These are phyloP conservation scores for Phytophthora hibernalis DNA, from an alignment of 352 stramenopile genomes.

Conservation along the genomic window DNA sequence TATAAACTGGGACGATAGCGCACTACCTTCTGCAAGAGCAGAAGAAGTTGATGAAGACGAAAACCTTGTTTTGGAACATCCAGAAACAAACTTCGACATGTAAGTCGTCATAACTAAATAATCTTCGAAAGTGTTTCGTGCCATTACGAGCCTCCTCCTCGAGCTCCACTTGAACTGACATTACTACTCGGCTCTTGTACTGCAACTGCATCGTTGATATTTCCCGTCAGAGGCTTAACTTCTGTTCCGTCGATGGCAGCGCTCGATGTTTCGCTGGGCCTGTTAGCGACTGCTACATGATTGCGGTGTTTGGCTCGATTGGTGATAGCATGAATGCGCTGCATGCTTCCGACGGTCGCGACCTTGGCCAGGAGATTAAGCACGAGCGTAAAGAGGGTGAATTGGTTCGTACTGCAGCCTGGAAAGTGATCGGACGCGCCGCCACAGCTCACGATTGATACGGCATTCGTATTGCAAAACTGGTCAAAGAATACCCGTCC, in stretches of 20 bases:
- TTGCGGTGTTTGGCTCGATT: conserved; percentile 28
- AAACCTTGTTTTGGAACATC: conserved; percentile 1
- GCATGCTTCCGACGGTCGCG: conserved; percentile 46
- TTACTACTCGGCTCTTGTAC: conserved; percentile 14
- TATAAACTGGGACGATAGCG: conserved; percentile 10
- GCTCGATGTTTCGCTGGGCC: conserved; percentile 11
- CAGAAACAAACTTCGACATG: neutral
- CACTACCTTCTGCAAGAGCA: conserved; percentile 38
- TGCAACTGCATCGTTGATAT: neutral
- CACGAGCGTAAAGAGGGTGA: conserved; percentile 67
- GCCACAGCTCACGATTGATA: conserved; percentile 75
- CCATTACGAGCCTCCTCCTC: conserved; percentile 2
- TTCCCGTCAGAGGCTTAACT: conserved; percentile 25
- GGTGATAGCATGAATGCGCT: conserved; percentile 50
- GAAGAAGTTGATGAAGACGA: conserved; percentile 61
- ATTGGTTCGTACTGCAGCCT: conserved; percentile 77
- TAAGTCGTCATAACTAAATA: neutral
- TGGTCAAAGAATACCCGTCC: conserved; percentile 80
- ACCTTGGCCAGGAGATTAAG: conserved; percentile 67
- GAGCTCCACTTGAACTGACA: conserved; percentile 1
- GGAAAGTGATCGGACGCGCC: conserved; percentile 66
- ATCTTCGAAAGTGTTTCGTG: neutral
- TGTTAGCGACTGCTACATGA: conserved; percentile 11
- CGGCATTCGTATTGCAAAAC: conserved; percentile 61
- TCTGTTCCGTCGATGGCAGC: conserved; percentile 10